Evolutionary conservation across 1,284 basidiomycete genomes (phyloP).

Genomic region (Trametes versicolor): DNA sequence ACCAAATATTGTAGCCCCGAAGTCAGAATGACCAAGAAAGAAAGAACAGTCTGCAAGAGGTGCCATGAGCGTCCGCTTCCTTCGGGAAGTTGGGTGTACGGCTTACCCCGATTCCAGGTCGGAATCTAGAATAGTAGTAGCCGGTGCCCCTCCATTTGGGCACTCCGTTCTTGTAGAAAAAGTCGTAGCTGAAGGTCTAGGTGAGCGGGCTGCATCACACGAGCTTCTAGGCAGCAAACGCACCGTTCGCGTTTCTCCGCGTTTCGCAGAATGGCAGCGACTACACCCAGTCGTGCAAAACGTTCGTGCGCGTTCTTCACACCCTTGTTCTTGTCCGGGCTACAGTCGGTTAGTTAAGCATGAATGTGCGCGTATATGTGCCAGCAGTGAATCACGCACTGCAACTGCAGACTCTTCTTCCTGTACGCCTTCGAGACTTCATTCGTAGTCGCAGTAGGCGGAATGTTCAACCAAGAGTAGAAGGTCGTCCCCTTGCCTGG

Average conservation of each 20-base stretch:
- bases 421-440: constrained; percentile 91
- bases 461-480: constrained; percentile 86
- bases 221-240: constrained; percentile 45
- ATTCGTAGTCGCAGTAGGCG: constrained; percentile 70
- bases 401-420: constrained; percentile 87
- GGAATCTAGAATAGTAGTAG: constrained; percentile 94
- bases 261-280: constrained; percentile 83
- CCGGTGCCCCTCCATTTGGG: constrained; percentile 89
- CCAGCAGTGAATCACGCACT: constrained; percentile 61
- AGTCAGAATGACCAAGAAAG: constrained; percentile 80
- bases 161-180: constrained; percentile 92
- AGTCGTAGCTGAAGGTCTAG: constrained; percentile 73
- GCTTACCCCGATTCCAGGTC: constrained; percentile 85
- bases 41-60: constrained; percentile 66
- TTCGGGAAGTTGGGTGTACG: constrained; percentile 10
- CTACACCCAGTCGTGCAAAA: constrained; percentile 89
- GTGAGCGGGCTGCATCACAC: constrained; percentile 8
- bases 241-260: constrained; percentile 81
- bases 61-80: constrained; percentile 26
- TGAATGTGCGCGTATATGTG: constrained; percentile 5
- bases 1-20: constrained; percentile 84
- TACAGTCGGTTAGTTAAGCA: constrained; percentile 44
- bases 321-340: constrained; percentile 93
- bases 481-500: constrained; percentile 88
- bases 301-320: constrained; percentile 85